phyloP scores from a whole-genome alignment of 1,139 yeast species.

The Geotrichum histeridarum region DNA sequence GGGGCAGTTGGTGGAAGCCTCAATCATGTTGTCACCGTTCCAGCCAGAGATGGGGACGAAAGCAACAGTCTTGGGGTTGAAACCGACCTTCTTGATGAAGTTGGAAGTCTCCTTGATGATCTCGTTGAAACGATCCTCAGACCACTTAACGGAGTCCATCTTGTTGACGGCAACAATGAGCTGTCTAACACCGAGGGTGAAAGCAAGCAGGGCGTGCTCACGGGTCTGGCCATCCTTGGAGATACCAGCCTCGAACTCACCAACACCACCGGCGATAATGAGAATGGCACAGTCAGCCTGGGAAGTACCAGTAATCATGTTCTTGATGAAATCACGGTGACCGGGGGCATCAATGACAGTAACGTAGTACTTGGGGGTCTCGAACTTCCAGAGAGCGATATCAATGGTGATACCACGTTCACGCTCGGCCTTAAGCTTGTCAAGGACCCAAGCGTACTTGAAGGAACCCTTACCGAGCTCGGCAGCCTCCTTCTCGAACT shows the following conservation, averaged over 20 bases:
- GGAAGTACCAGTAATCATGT: conserved; percentile 91
- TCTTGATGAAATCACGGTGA: conserved; percentile 96
- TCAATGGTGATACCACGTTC: conserved; percentile 97
- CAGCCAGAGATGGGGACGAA: conserved; percentile 91
- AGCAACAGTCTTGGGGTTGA: conserved; percentile 87
- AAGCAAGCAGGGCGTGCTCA: conserved; percentile 87
- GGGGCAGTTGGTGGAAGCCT: conserved; percentile 73
- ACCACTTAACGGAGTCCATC: conserved; percentile 91
- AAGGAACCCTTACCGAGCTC: conserved; percentile 97
- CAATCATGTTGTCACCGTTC: conserved; percentile 94
- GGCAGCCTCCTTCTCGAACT: conserved; percentile 98
- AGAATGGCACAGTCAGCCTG: conserved; percentile 92
- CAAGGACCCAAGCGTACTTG: conserved; percentile 98
- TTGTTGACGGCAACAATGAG: conserved; percentile 87
- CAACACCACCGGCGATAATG: conserved; percentile 86
- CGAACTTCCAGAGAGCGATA: conserved; percentile 93
- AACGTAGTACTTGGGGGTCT: conserved; percentile 89
- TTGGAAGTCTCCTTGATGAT: conserved; percentile 77
- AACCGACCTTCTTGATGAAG: conserved; percentile 91
- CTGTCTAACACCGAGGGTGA: conserved; percentile 86
- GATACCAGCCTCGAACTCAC: conserved; percentile 95
- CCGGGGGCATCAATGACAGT: conserved; percentile 95
- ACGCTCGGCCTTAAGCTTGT: conserved; percentile 93
- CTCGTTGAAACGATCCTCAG: conserved; percentile 74
- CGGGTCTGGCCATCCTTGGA: conserved; percentile 92